phyloP scores from a whole-genome alignment of 192 early-diverging fungal genomes.

The Coemansia sp. region DNA sequence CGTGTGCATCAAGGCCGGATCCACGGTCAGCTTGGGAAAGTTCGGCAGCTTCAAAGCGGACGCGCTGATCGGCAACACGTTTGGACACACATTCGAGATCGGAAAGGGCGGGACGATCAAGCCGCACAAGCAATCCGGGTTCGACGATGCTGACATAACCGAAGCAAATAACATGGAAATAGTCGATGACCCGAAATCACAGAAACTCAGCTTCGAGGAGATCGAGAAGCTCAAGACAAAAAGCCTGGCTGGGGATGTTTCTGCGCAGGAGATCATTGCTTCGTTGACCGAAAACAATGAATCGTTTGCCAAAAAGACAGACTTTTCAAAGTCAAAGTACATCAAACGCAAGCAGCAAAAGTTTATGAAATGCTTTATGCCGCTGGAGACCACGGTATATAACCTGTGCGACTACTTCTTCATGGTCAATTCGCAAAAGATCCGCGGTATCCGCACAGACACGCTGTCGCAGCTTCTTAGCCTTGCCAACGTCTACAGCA shows the following conservation, averaged over 20 bases:
- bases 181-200: slow-evolving; percentile 69
- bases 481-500: slow-evolving; percentile 77
- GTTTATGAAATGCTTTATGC: slow-evolving; percentile 83
- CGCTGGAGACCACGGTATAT: slow-evolving; percentile 73
- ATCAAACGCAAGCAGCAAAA: slow-evolving; percentile 85
- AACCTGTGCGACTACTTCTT: slow-evolving; percentile 80
- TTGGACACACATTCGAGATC: slow-evolving; percentile 85
- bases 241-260: slow-evolving; percentile 68
- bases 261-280: slow-evolving; percentile 75
- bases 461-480: slow-evolving; percentile 90
- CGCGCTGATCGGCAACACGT: slow-evolving; percentile 80
- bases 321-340: slow-evolving; percentile 95
- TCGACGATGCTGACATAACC: slow-evolving; percentile 66
- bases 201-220: slow-evolving; percentile 79
- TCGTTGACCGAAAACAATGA: slow-evolving; percentile 80
- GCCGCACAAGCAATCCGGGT: slow-evolving; percentile 35
- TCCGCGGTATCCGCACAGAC: slow-evolving; percentile 75
- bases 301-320: slow-evolving; percentile 90
- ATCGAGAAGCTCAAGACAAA: slow-evolving; percentile 82
- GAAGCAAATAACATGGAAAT: slow-evolving; percentile 84
- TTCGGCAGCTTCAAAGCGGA: slow-evolving; percentile 84
- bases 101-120: slow-evolving; percentile 58
- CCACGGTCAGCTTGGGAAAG: slow-evolving; percentile 79
- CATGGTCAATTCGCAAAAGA: slow-evolving; percentile 77
- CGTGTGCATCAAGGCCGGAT: slow-evolving; percentile 66